Conservation (phyloP, 2,329 filamentous ascomycete genomes). For the Neurospora sp. region DNA sequence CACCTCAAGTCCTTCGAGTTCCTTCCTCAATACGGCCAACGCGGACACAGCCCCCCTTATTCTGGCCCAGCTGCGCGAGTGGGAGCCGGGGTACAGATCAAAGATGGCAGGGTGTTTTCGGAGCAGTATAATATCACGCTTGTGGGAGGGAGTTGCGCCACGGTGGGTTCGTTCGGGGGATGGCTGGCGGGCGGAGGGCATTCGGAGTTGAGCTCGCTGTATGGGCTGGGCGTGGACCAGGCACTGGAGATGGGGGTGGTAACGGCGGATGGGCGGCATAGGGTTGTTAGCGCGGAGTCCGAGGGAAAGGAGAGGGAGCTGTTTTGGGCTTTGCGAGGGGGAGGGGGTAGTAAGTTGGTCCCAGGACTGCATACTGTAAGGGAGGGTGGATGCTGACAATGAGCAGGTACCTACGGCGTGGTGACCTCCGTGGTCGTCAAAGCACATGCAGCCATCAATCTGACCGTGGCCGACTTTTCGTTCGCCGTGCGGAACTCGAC, state of each 20-base stretch:
- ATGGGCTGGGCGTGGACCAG: conserved; percentile 43
- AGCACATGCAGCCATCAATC: conserved; percentile 11
- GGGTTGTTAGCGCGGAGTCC: conserved; percentile 32
- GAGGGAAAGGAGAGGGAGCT: conserved; percentile 26
- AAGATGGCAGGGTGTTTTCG: background rate
- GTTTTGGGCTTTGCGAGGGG: conserved; percentile 31
- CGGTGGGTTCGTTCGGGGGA: conserved; percentile 35
- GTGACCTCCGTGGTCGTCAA: conserved; percentile 15
- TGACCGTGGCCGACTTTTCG: conserved; percentile 10
- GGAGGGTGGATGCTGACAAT: too few species aligned
- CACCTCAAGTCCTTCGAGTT: conserved; percentile 33
- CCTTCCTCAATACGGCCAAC: conserved; percentile 23
- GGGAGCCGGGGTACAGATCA: conserved; percentile 29
- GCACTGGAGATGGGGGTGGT: conserved; percentile 38
- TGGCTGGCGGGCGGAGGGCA: conserved; percentile 44
- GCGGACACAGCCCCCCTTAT: conserved; percentile 24
- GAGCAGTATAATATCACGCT: conserved; percentile 10
- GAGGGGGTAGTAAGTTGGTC: conserved; percentile 17
- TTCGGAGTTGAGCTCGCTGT: conserved; percentile 32
- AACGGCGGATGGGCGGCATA: conserved; percentile 30
- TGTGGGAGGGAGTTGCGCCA: conserved; percentile 15
- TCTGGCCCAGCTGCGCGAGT: conserved; percentile 35
- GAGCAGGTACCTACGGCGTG: conserved; percentile 12
- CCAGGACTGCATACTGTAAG: too few species aligned
- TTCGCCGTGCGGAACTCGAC: conserved; percentile 10